Evolutionary conservation across 139 green algal genomes (phyloP), one percentile per base, ranked within the genome.

Genomic region (Bryopsis sp.): DNA sequence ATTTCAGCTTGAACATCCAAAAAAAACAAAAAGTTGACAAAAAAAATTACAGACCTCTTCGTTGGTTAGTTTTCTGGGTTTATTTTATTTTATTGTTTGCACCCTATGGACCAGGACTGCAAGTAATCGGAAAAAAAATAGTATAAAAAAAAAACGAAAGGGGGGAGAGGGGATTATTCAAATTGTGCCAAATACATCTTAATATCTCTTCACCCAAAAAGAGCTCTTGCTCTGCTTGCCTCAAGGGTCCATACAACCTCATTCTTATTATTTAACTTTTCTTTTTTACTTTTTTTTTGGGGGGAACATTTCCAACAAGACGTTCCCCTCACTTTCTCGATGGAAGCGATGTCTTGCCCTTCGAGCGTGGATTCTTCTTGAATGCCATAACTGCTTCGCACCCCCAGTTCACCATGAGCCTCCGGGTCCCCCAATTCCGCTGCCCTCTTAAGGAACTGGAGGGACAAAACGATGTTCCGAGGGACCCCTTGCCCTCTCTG

Each of bases 401-500:
- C 62, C 0, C 58, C 88, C 76, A 92, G 76, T 47, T 87, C 74
- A 0, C 82, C 84, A 48, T 94, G 87, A 2, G 85, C 84, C 58
- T 88, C 78, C 3, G 86, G 59, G 63, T 91, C 78, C 0, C 89
- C 89, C 22, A 76, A 38, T 7, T 79, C 75, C 24, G 88, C 81
- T 34, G 90, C 83, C 3, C 38, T n/a, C 0, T 65, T 72, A 54
- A 92, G 80, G 47, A 96, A 79, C 54, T 81, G 64, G 58, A 86
- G 67, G 1, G 88, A 78, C 35, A 93, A 72, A 22, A 61, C 38
- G 2, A 78, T 70, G 68, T 93, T 77, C 3, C 64, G 58, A 6
- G 78, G 31, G 1, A 79, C 74, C 19, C 86, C 86, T 3, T 68
- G 70, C 19, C 83, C 85, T 26, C 66, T 65, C 81, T 86, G 75